These are phyloP conservation scores for Saposhnikovia divaricata DNA, from an alignment of 129 eudicot species.

Conservation along the genomic window DNA sequence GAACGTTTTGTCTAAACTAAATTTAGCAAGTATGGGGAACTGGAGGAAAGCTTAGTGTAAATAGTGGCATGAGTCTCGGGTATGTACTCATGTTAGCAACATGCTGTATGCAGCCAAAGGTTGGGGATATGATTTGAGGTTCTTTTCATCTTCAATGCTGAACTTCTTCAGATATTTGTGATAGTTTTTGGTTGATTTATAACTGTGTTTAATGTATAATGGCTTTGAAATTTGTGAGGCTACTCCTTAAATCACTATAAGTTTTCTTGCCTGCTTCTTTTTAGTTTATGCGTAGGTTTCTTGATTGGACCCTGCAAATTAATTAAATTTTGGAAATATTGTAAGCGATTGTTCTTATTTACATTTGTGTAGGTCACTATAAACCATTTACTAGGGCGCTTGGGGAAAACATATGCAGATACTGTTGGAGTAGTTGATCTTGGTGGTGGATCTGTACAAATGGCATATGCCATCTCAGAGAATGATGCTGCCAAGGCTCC, in stretches of 20 bases:
- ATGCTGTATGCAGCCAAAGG: neutral
- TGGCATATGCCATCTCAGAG: constrained; percentile 97
- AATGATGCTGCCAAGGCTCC: constrained; percentile 96
- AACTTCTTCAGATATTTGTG: neutral
- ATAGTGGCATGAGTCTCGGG: neutral
- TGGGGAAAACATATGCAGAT: constrained; percentile 67
- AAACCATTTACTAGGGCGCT: constrained; percentile 62
- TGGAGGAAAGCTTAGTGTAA: neutral
- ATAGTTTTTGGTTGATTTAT: neutral
- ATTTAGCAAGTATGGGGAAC: neutral
- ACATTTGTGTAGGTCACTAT: constrained; percentile 70
- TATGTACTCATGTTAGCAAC: neutral
- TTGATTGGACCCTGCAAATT: neutral
- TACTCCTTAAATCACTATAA: neutral
- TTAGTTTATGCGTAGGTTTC: neutral
- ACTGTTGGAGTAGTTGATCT: constrained; percentile 99
- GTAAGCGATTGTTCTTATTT: neutral
- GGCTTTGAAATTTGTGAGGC: neutral
- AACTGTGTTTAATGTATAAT: neutral
- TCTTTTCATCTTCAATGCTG: neutral
- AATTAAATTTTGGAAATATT: neutral
- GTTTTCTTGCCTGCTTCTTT: neutral
- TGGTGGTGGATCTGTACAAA: constrained; percentile 99
- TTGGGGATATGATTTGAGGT: neutral
- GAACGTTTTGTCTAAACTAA: neutral